A percentile compares a stretch with the other conserved stretches of the same genome.
Conservation (phyloP, 2,329 filamentous ascomycete species). For the Diaporthe capsici region DNA sequence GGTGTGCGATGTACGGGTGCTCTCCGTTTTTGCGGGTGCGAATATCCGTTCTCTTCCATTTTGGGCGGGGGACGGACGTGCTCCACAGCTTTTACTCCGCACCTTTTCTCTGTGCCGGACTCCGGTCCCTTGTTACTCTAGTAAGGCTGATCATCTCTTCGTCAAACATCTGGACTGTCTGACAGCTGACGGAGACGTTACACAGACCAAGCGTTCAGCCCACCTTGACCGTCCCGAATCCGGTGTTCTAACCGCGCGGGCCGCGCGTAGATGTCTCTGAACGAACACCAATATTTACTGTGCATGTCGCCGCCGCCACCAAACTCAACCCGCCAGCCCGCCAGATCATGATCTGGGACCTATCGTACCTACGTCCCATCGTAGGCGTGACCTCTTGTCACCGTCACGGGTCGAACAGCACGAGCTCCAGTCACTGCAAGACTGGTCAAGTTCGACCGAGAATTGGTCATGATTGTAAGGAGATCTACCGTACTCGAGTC, state of each 20-base stretch:
- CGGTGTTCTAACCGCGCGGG: neutral
- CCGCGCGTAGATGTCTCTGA: no score
- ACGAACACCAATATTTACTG: neutral
- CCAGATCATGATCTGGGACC: constrained; percentile 44
- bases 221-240: neutral
- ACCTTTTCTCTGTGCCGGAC: neutral
- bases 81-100: neutral
- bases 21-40: no score
- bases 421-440: constrained; percentile 46
- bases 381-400: constrained; percentile 45
- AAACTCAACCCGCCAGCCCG: neutral
- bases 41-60: neutral
- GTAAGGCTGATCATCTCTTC: neutral
- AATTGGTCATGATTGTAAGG: constrained; percentile 50
- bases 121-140: neutral
- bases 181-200: neutral
- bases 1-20: no score
- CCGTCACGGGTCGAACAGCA: constrained; percentile 47
- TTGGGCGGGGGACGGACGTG: neutral
- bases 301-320: neutral
- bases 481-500: neutral
- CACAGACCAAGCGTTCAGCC: neutral
- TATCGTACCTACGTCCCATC: constrained; percentile 47
- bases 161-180: neutral
- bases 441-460: constrained; percentile 46